A percentile compares a stretch with the other conserved stretches of the same genome.
Evolutionary conservation across 192 early-diverging fungal species (phyloP).

Genomic region (Umbelopsis sp.): DNA sequence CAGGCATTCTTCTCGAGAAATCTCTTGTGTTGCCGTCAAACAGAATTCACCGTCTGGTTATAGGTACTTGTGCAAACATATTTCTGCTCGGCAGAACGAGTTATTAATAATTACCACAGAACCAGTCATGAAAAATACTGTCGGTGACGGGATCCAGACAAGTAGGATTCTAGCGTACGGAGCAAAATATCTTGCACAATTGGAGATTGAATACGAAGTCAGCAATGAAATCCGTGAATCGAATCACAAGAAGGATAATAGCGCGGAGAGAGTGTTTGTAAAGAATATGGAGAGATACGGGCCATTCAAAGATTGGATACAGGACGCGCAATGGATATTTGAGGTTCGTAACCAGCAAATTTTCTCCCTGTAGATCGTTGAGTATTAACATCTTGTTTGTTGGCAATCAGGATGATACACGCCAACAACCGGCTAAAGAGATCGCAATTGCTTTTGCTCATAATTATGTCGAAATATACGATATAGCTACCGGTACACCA

Average conservation of each 20-base stretch:
- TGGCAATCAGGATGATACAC: constrained; percentile 2
- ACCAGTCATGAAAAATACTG: not conserved
- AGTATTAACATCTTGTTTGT: not conserved
- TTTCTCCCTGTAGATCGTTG: not conserved
- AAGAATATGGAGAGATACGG: constrained; percentile 24
- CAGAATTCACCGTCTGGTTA: constrained; percentile 55
- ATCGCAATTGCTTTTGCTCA: constrained; percentile 76
- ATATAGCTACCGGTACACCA: constrained; percentile 30
- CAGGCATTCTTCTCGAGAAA: constrained; percentile 40
- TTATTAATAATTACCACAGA: not conserved
- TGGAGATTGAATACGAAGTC: constrained; percentile 17
- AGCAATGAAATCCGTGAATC: not conserved
- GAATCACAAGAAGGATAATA: not conserved
- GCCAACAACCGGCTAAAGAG: constrained; percentile 29
- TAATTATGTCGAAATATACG: constrained; percentile 69
- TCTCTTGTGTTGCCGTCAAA: constrained; percentile 41
- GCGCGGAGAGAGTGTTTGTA: not conserved
- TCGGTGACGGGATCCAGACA: not conserved
- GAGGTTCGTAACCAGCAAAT: constrained; percentile 24
- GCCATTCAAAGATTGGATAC: constrained; percentile 75
- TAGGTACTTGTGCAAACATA: constrained; percentile 37
- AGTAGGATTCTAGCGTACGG: constrained; percentile 50
- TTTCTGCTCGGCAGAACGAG: not conserved
- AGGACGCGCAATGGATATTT: constrained; percentile 72
- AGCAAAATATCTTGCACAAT: constrained; percentile 47